phyloP scores from a whole-genome alignment of 345 rosid species.

The Anastatica hierochuntica region DNA sequence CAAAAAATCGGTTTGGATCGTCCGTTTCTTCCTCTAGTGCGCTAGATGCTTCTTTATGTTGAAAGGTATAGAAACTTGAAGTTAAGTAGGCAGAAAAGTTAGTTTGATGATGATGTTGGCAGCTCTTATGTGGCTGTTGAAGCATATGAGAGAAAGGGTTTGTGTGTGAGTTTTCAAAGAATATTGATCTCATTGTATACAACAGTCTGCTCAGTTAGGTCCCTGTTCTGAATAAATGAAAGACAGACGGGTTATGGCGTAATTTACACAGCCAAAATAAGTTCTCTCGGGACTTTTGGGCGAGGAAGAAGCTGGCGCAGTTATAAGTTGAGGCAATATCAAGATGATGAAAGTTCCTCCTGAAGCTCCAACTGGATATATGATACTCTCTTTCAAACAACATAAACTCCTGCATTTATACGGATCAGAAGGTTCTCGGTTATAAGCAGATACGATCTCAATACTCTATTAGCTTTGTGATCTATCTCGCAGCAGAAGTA shows the following conservation, averaged over 20 bases:
- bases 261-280: no score
- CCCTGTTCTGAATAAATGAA: neutral
- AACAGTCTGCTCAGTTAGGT: neutral
- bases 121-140: neutral
- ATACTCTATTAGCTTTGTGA: neutral
- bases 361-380: conserved; percentile 58
- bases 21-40: no score
- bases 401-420: conserved; percentile 62
- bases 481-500: neutral
- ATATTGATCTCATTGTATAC: no score
- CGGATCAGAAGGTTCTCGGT: conserved; percentile 5
- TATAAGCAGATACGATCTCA: no score
- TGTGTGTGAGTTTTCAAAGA: no score
- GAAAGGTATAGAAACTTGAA: conserved; percentile 88
- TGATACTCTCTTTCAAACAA: conserved; percentile 77
- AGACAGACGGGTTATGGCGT: neutral
- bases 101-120: no score
- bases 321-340: conserved; percentile 17
- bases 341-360: conserved; percentile 37
- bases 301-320: no score
- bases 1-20: no score
- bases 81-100: no score
- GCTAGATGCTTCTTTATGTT: conserved; percentile 53
- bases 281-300: neutral
- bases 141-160: no score